These are phyloP conservation scores for Thelephora terrestris DNA, from an alignment of 1,284 basidiomycete genomes.

Conservation along the genomic window DNA sequence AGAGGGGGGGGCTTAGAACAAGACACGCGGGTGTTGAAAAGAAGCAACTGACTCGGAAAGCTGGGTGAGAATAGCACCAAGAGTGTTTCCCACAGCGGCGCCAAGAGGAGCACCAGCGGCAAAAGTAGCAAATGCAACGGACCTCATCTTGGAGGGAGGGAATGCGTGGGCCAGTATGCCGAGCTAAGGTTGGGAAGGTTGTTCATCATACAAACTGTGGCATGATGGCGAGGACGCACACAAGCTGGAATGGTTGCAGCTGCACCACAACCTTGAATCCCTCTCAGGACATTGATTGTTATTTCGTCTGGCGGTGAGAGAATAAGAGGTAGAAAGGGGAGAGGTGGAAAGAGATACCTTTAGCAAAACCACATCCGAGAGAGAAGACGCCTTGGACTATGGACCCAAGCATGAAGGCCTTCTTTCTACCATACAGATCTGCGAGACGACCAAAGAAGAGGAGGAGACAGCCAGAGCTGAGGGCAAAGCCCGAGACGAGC, in stretches of 20 bases:
- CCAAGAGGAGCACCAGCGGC: conserved; percentile 76
- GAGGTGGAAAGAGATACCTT: conserved; percentile 22
- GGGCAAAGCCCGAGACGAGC: conserved; percentile 46
- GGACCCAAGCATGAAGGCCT: conserved; percentile 39
- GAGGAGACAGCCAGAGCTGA: conserved; percentile 48
- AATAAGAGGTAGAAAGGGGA: neutral
- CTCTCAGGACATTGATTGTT: conserved; percentile 55
- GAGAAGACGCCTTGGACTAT: conserved; percentile 26
- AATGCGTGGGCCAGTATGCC: conserved; percentile 74
- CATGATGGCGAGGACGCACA: conserved; percentile 28
- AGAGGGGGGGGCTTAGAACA: conserved; percentile 1
- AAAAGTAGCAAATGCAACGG: conserved; percentile 70
- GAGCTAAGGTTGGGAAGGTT: conserved; percentile 31
- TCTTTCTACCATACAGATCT: conserved; percentile 48
- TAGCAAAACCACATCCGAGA: conserved; percentile 31
- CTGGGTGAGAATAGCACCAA: conserved; percentile 67
- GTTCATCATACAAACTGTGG: conserved; percentile 1
- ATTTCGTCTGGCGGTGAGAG: conserved; percentile 32
- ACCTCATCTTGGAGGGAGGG: conserved; percentile 54
- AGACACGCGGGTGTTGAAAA: conserved; percentile 1
- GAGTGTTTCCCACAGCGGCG: conserved; percentile 51
- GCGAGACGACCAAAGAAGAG: conserved; percentile 48
- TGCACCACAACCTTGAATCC: conserved; percentile 58
- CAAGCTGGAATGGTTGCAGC: conserved; percentile 63
- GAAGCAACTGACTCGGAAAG: conserved; percentile 34